Base-by-base conservation (phyloP, 768 basidiomycete species). In the Flagelloscypha sp. region DNA sequence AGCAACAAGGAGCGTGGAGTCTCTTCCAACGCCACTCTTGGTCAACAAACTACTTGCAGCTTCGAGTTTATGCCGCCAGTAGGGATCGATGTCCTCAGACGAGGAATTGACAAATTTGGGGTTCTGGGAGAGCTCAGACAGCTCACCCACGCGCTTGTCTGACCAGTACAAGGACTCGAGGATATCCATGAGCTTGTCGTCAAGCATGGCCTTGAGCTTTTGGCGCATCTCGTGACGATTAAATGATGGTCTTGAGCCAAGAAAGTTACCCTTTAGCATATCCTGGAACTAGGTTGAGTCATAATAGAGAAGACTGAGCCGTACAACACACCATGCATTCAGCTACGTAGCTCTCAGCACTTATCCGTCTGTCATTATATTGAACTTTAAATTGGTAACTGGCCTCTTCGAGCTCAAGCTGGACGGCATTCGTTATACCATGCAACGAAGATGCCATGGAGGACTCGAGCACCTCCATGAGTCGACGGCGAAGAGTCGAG, bases 371-470 rank as follows among this genome's bases (percentile, higher is more conserved):
- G 60, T 99, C 95, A 53, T 99, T 99, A 63, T 88, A 89, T 56
- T 93, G 84, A 2, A 99, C 95, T 61, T 99, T 99, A 76, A 99
- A 99, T 57, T 98, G 95, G 56, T 99, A 99, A 9, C 81, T 82
- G 2, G 95, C 81, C 50, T 98, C 95, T 58, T 99, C 95, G 7
- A 99, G 70, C 55, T 99, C 95, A 24, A 97, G 76, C 49, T 95
- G 90, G 7, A 98, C 95, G 3, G 90, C 90, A 58, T 98, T 98
- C 40, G 88, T 87, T 56, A 99, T 98, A 2, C 87, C 81, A 49
- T 97, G 92, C 4, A 99, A 70, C 24, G 90, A 92, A 2, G 85
- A 85, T 0, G 92, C 86, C 95, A 99, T 99, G 23, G 87, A 92
- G 9, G 89, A 89, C 56, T 99, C 95, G 38, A 99, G 70, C 5